Percentiles rank a stretch among this genome's conserved stretches.
Evolutionary conservation across 371 early-diverging fungal genomes (phyloP).

Genomic region (Nematocida ausubeli): DNA sequence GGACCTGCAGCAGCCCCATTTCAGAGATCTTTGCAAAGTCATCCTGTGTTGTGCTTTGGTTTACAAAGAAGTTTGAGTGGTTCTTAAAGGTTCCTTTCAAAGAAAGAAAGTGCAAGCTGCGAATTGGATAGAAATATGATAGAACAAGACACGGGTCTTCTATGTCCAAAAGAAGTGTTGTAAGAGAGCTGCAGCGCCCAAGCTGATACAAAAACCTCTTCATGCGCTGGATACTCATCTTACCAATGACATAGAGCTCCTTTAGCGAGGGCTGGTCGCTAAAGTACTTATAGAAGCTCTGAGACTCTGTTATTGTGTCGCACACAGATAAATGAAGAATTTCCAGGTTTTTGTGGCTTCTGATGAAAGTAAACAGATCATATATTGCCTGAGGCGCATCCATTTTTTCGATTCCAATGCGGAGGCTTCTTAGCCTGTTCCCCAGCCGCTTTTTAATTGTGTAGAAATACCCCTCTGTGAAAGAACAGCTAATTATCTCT

Average conservation of each 20-base stretch:
- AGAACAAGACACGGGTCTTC: constrained; percentile 36
- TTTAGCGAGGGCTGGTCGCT: constrained; percentile 45
- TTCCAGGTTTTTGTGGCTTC: constrained; percentile 50
- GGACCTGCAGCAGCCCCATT: constrained; percentile 21
- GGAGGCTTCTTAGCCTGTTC: constrained; percentile 38
- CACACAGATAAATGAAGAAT: constrained; percentile 37
- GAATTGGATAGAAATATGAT: constrained; percentile 44
- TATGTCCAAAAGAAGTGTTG: constrained; percentile 37
- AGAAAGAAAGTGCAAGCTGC: constrained; percentile 18
- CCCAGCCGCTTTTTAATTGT: constrained; percentile 54
- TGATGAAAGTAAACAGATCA: constrained; percentile 49
- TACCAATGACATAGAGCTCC: constrained; percentile 49
- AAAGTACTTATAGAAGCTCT: constrained; percentile 57
- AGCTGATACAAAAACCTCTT: constrained; percentile 54
- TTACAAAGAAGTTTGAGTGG: neutral
- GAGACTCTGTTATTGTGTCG: constrained; percentile 55
- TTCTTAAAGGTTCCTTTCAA: constrained; percentile 30
- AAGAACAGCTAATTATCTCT: constrained; percentile 39
- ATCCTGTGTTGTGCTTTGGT: neutral
- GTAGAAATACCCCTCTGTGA: constrained; percentile 57
- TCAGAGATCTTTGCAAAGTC: constrained; percentile 22
- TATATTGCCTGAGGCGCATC: constrained; percentile 56
- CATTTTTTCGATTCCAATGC: constrained; percentile 54
- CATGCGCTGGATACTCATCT: constrained; percentile 48
- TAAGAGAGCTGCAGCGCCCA: constrained; percentile 42